Evolutionary conservation across 2,329 filamentous ascomycete genomes (phyloP), one percentile per base, ranked within the genome.

Genomic region (Colletotrichum higginsianum): DNA sequence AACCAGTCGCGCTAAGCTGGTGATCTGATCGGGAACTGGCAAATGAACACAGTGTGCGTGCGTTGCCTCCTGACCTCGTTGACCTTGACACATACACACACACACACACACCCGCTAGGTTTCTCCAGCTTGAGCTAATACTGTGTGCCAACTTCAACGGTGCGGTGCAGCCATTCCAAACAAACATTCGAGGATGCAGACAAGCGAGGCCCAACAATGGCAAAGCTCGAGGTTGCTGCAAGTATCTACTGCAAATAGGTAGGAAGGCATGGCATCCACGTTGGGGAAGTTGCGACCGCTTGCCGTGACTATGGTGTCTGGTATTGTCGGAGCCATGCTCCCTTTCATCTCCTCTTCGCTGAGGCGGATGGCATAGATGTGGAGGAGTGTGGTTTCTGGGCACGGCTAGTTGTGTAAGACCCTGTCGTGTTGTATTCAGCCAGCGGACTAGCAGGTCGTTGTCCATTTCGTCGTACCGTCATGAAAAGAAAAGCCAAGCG

Each of bases 71-170:
- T 38, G 35, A 38, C 35, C 35, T 35, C 30, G 6, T 35, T 35
- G 35, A 38, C 35, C 35, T 30, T 30, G 8, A 35, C 30, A 9
- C 30, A 30, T 5, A 35, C 30, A 35, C 30, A 35, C 30, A 35
- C 30, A 35, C 35, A 35, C 18, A 8, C n/a, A 5, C 12, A 15
- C 18, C 18, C 3, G 15, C 38, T 8, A 9, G 13, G 26, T 18
- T 38, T 26, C 21, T 38, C 55, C 23, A 53, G 35, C 26, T 38
- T 26, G 18, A 44, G 49, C 64, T 21, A 56, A 61, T 50, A 71
- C 63, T 47, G 57, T 65, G 49, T 57, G 42, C 23, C 57, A 35
- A 62, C 42, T 49, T 40, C 50, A 57, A 62, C 44, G 44, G 30
- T 9, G 2, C 11, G 35, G 50, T 38, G 23, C 18, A 7, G 26